A percentile compares a stretch with the other conserved stretches of the same genome.
These are phyloP conservation scores for Phymatotrichopsis omnivora DNA, from an alignment of 2,329 filamentous ascomycete species.

Conservation along the genomic window DNA sequence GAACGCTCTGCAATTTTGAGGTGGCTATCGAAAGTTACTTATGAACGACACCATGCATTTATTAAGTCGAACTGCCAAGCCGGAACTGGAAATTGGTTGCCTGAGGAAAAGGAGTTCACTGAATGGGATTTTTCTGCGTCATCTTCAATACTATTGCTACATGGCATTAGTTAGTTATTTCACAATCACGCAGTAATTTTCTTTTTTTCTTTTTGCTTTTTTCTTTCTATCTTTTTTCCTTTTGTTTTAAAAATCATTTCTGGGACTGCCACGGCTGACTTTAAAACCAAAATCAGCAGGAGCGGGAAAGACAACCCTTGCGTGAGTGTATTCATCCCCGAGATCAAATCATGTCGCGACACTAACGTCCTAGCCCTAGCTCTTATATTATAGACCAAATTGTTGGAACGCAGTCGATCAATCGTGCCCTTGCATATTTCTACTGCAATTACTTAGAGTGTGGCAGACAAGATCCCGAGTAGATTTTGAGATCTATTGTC, in stretches of 20 bases:
- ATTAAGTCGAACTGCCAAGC: neutral
- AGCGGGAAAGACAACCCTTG: slow-evolving; percentile 32
- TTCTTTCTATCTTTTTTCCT: slow-evolving; percentile 31
- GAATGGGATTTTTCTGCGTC: slow-evolving; percentile 1
- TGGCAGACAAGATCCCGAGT: slow-evolving; percentile 27
- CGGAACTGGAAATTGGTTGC: slow-evolving; percentile 16
- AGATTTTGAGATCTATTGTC: slow-evolving; percentile 31
- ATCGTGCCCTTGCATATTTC: slow-evolving; percentile 33
- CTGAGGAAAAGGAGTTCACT: neutral
- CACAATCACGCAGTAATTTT: too few relatives aligned
- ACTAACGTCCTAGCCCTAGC: neutral
- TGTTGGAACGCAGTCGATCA: slow-evolving; percentile 31
- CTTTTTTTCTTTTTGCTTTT: too few relatives aligned
- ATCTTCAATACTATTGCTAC: slow-evolving; percentile 25
- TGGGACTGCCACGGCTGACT: too few relatives aligned
- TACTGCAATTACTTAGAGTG: slow-evolving; percentile 32
- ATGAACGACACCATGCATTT: slow-evolving; percentile 3
- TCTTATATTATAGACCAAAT: neutral
- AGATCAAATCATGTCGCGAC: neutral
- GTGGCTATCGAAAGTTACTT: slow-evolving; percentile 10
- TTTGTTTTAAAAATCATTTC: slow-evolving; percentile 24
- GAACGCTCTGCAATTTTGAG: neutral
- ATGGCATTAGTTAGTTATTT: slow-evolving; percentile 29
- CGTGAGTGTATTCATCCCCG: slow-evolving; percentile 29
- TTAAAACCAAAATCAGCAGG: slow-evolving; percentile 28